These are phyloP conservation scores for Candida railenensis DNA, from an alignment of 805 yeast species.

Conservation along the genomic window DNA sequence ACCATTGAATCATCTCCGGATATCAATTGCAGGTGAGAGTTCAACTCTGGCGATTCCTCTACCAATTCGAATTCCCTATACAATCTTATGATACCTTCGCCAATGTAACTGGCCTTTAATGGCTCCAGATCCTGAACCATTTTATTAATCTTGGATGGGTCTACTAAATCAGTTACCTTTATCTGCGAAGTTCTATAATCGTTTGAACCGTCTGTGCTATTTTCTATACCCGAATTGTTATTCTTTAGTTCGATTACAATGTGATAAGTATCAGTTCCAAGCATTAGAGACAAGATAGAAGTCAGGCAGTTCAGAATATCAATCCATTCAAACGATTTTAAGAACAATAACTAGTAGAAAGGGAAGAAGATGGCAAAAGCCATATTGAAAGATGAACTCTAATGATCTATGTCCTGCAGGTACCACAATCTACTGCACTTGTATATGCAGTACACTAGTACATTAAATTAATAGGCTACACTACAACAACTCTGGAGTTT, in stretches of 20 bases:
- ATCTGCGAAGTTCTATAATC: constrained; percentile 36
- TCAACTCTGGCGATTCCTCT: constrained; percentile 2
- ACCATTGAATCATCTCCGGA: constrained; percentile 64
- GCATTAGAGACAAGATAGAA: constrained; percentile 19
- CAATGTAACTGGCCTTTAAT: constrained; percentile 61
- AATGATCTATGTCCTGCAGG: too few species aligned
- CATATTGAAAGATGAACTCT: too few species aligned
- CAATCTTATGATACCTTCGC: constrained; percentile 71
- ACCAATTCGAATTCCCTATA: constrained; percentile 52
- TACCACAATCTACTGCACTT: background rate
- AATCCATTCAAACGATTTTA: too few species aligned
- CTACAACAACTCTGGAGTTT: background rate
- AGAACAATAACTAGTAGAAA: too few species aligned
- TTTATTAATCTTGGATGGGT: constrained; percentile 12
- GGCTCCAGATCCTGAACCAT: constrained; percentile 41
- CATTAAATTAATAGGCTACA: background rate
- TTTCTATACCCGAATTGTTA: background rate
- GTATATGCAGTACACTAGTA: background rate
- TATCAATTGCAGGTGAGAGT: constrained; percentile 11
- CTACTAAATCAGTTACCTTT: constrained; percentile 26
- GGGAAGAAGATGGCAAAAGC: too few species aligned
- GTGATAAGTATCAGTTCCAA: constrained; percentile 43
- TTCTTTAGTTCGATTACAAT: constrained; percentile 26
- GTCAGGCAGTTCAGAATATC: too few species aligned
- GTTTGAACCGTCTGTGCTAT: background rate